phyloP scores from a whole-genome alignment of 192 early-diverging fungal genomes.

The Phlyctochytrium bullatum region DNA sequence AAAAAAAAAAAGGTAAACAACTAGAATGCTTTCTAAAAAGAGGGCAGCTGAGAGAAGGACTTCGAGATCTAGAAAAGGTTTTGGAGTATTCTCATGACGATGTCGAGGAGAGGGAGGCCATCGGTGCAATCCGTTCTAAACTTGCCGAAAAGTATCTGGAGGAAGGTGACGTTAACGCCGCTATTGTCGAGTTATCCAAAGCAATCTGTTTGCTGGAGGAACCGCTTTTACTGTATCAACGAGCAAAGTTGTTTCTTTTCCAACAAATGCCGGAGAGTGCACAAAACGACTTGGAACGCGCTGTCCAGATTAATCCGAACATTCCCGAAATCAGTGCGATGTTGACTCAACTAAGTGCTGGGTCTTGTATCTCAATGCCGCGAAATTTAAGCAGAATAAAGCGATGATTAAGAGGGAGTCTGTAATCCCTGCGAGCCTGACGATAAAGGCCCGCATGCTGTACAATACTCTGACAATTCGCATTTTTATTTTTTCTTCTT shows the following conservation, averaged over 20 bases:
- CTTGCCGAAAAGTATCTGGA: constrained; percentile 19
- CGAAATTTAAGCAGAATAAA: too few species aligned
- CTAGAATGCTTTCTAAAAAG: neutral
- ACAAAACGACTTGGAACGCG: too few species aligned
- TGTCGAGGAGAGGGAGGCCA: constrained; percentile 22
- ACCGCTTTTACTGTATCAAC: constrained; percentile 10
- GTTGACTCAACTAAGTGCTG: too few species aligned
- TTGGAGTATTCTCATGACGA: constrained; percentile 27
- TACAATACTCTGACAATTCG: too few species aligned
- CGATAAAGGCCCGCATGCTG: too few species aligned
- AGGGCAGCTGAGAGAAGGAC: neutral
- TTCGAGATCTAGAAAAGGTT: constrained; percentile 7
- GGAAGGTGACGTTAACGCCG: constrained; percentile 23
- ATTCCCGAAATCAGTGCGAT: too few species aligned
- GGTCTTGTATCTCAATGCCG: too few species aligned
- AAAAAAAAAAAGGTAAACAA: neutral
- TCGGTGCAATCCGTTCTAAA: constrained; percentile 24
- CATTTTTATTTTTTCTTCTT: too few species aligned
- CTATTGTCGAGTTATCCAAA: constrained; percentile 25
- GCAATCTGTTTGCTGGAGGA: constrained; percentile 27
- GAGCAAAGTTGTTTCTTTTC: constrained; percentile 15
- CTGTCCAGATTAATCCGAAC: too few species aligned
- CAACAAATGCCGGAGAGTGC: too few species aligned
- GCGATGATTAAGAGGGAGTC: too few species aligned
- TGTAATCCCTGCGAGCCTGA: too few species aligned